Percentiles rank a stretch among this genome's conserved stretches.
Conservation (phyloP, 2,329 filamentous ascomycete species). For the Trichophyton rubrum region DNA sequence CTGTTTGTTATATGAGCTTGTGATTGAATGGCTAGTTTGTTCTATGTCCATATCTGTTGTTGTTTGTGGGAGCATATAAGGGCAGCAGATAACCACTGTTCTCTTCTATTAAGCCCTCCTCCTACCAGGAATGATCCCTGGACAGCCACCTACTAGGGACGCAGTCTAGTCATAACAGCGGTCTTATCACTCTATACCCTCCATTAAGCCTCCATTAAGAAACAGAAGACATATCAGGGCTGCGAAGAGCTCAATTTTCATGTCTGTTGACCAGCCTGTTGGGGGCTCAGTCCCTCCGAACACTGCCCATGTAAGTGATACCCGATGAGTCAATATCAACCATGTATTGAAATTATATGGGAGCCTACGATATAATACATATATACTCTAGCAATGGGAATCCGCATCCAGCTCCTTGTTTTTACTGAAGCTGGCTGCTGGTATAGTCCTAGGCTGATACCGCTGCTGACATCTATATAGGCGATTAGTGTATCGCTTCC, state of each 20-base stretch:
- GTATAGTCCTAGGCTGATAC: background rate
- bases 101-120: background rate
- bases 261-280: slow-evolving; percentile 29
- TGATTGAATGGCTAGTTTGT: background rate
- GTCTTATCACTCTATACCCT: background rate
- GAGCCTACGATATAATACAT: background rate
- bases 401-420: background rate
- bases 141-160: background rate
- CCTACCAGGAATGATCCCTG: background rate
- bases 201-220: background rate
- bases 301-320: slow-evolving; percentile 57
- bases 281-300: slow-evolving; percentile 66
- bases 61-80: background rate
- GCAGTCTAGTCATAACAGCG: background rate
- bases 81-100: background rate
- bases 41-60: background rate
- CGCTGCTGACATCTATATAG: slow-evolving; percentile 35
- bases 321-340: background rate
- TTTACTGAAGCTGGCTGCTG: background rate
- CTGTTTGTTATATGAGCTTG: background rate
- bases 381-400: background rate
- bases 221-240: background rate
- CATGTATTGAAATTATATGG: background rate
- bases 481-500: slow-evolving; percentile 93
- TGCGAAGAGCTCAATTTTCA: slow-evolving; percentile 11